Base-by-base conservation (phyloP, 768 basidiomycete species). In the Hydnomerulius pinastri region DNA sequence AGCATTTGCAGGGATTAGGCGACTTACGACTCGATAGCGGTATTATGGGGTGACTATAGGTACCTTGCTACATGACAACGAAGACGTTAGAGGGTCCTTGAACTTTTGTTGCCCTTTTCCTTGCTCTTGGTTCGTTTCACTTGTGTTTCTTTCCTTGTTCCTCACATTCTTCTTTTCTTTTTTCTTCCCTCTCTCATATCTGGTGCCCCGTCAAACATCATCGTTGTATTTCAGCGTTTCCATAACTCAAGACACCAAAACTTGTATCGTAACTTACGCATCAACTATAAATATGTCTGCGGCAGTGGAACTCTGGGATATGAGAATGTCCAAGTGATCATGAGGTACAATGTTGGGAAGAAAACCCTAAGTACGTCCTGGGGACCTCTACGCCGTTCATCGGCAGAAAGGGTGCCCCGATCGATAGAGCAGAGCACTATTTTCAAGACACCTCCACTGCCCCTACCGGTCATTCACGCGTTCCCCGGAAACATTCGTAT, bases 231-330 rank as follows among this genome's bases (percentile, higher is more conserved):
- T 51, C 53, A 38, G 40, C 50, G 46, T 35, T 45, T 61, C 28
- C 33, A 46, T 54, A 55, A 48, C 43, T 43, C 48, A 53, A 65
- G 43, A 59, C 48, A 54, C 51, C 56, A 43, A 51, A 47, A 46
- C 43, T 17, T 69, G 65, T 66, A 66, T 54, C 63, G 63, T 67
- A 69, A 58, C 52, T 55, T 67, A 67, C 57, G 48, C 45, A 60
- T 67, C 62, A 67, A 67, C 65, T 67, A 67, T 67, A 62, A 64
- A 64, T 62, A 62, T 54, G 53, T 39, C 56, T 49, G 49, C 53
- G 47, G 39, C 25, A 43, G 24, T 38, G 21, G 24, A 37, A 27
- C 20, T 25, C 32, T 36, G 20, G 45, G 10, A 46, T 6, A 29
- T 30, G 17, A 30, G 20, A 30, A 21, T 21, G 25, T 50, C 25